Evolutionary conservation across 2,329 filamentous ascomycete species (phyloP).

Genomic region (Pseudocercospora fuligena): DNA sequence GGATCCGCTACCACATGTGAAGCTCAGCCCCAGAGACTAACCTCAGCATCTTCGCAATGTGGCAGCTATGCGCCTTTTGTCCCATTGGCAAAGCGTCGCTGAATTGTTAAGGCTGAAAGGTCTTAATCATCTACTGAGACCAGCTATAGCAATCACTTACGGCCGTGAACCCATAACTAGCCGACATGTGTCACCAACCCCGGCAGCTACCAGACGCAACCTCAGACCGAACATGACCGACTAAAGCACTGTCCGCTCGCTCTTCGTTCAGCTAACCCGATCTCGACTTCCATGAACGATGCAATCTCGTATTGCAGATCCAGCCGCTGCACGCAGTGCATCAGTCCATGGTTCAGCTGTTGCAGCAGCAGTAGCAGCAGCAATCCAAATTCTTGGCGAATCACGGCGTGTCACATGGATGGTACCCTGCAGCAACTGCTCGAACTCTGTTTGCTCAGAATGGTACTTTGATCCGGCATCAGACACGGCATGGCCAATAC

Average conservation of each 20-base stretch:
- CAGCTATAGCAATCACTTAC: background rate
- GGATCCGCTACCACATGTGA: too few relatives aligned
- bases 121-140: background rate
- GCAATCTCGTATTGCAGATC: background rate
- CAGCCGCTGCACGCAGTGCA: background rate
- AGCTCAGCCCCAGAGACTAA: too few relatives aligned
- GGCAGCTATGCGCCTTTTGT: background rate
- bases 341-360: background rate
- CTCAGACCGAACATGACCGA: background rate
- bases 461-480: background rate
- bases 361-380: too few relatives aligned
- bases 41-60: too few relatives aligned
- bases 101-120: background rate
- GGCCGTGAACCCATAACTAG: background rate
- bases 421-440: background rate
- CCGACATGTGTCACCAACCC: too few relatives aligned
- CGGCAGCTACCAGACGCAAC: background rate
- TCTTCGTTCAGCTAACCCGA: background rate
- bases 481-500: background rate
- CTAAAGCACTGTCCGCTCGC: background rate
- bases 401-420: background rate
- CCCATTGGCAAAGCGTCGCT: too few relatives aligned
- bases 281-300: background rate
- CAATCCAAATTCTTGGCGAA: background rate
- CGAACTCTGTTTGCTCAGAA: background rate